Evolutionary conservation across 306 rosid species (phyloP).

Genomic region (Echinosophora koreensis): DNA sequence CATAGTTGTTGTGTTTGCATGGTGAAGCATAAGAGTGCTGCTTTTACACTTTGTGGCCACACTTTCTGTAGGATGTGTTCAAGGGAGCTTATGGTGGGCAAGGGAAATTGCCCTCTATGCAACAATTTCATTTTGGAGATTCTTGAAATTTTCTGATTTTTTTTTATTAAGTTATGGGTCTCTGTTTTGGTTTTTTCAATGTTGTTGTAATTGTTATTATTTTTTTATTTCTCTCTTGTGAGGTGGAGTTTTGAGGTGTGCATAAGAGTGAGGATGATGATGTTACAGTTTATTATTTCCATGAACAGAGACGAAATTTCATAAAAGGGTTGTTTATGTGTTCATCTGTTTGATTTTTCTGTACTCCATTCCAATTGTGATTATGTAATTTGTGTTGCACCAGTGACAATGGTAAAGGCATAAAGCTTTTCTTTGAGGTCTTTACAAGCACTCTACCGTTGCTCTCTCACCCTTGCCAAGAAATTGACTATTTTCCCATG

Average conservation of each 20-base stretch:
- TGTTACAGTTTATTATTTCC: background rate
- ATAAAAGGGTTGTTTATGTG: background rate
- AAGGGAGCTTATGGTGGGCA: conserved; percentile 72
- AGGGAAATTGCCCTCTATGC: conserved; percentile 88
- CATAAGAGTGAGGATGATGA: background rate
- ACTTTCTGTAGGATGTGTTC: conserved; percentile 88
- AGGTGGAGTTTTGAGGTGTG: background rate
- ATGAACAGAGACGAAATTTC: background rate
- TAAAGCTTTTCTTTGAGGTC: background rate
- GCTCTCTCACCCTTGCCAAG: background rate
- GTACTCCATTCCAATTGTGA: background rate
- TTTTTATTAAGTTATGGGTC: background rate
- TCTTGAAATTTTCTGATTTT: conserved; percentile 73
- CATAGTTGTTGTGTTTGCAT: conserved; percentile 81
- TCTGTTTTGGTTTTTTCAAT: background rate
- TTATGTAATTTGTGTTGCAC: background rate
- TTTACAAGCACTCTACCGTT: background rate
- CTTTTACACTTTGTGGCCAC: conserved; percentile 77
- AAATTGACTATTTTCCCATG: background rate
- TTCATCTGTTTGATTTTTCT: background rate
- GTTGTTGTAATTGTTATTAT: background rate
- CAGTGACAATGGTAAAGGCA: background rate
- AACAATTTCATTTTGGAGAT: conserved; percentile 79
- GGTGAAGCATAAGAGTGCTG: conserved; percentile 80
- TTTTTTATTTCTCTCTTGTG: background rate